These are phyloP conservation scores for Aethionema arabicum DNA, from an alignment of 345 rosid species.

Conservation along the genomic window DNA sequence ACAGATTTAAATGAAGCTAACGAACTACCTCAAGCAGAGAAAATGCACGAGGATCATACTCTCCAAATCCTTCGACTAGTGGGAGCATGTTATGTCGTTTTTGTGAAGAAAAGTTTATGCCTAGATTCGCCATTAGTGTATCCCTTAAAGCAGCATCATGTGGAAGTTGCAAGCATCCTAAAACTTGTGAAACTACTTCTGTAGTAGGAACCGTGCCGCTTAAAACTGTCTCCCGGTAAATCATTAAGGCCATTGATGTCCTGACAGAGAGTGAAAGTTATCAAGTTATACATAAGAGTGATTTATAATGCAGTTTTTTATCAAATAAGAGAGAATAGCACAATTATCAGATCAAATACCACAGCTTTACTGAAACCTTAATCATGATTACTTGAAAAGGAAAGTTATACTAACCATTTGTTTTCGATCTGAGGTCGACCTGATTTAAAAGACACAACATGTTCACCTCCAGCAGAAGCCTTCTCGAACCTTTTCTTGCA, in stretches of 20 bases:
- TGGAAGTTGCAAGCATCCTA: conserved; percentile 88
- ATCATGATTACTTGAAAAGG: conserved; percentile 8
- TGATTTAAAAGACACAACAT: conserved; percentile 58
- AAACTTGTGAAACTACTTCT: conserved; percentile 77
- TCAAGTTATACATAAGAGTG: conserved; percentile 18
- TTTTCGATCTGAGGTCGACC: conserved; percentile 70
- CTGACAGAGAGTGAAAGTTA: conserved; percentile 39
- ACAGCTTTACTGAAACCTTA: conserved; percentile 8
- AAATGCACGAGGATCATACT: conserved; percentile 93
- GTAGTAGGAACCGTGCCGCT: conserved; percentile 66
- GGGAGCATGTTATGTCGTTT: conserved; percentile 56
- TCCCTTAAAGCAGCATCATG: conserved; percentile 57
- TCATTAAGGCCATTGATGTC: conserved; percentile 70
- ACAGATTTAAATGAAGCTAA: conserved; percentile 19
- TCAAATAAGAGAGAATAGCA: conserved; percentile 15
- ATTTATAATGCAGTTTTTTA: conserved; percentile 14
- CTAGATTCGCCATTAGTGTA: conserved; percentile 65
- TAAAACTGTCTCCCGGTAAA: conserved; percentile 65
- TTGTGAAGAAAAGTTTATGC: conserved; percentile 49
- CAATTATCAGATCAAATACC: conserved; percentile 6
- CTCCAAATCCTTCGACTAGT: conserved; percentile 88
- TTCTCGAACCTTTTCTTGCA: conserved; percentile 72
- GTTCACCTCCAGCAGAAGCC: conserved; percentile 59
- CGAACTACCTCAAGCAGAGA: conserved; percentile 74
- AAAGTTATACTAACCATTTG: conserved; percentile 57